Conservation (phyloP, 352 stramenopile species). For the Phytopythium vexans region DNA sequence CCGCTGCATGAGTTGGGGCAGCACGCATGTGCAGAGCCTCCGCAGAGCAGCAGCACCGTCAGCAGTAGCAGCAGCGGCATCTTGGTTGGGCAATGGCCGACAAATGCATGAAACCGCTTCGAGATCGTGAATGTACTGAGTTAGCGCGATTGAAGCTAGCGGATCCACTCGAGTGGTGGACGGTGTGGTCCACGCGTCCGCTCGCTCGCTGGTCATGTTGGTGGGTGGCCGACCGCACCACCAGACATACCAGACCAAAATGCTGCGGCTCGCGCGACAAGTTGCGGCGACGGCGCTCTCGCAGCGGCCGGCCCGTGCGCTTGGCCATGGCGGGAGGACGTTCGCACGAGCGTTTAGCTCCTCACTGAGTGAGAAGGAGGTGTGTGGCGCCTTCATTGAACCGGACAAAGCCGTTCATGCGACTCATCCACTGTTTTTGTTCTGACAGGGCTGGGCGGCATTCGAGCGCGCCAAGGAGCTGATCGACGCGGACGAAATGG, state of each 20-base stretch:
- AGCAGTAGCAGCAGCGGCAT: conserved; percentile 6
- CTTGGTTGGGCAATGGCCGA: no score
- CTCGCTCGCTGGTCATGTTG: no score
- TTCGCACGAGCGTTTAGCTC: conserved; percentile 18
- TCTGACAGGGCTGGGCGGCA: conserved; percentile 30
- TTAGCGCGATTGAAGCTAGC: no score
- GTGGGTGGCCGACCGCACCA: no score
- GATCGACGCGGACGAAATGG: conserved; percentile 52
- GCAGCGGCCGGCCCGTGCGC: not conserved
- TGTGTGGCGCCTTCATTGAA: conserved; percentile 7
- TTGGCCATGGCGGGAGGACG: not conserved
- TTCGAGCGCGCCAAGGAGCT: conserved; percentile 59
- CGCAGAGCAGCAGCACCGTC: conserved; percentile 9
- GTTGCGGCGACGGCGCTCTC: not conserved
- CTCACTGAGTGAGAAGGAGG: conserved; percentile 22
- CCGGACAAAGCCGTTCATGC: not conserved
- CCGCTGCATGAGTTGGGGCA: conserved; percentile 66
- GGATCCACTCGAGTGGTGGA: no score
- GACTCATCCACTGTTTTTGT: conserved; percentile 4
- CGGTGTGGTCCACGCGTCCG: no score
- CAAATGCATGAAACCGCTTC: no score
- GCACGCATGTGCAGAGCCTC: conserved; percentile 17
- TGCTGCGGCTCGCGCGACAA: conserved; percentile 2
- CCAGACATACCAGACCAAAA: not conserved
- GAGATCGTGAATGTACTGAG: no score